A percentile compares a stretch with the other conserved stretches of the same genome.
These are phyloP conservation scores for Schoenoplectus tabernaemontani DNA, from an alignment of 202 grass and related monocot genomes.

Conservation along the genomic window DNA sequence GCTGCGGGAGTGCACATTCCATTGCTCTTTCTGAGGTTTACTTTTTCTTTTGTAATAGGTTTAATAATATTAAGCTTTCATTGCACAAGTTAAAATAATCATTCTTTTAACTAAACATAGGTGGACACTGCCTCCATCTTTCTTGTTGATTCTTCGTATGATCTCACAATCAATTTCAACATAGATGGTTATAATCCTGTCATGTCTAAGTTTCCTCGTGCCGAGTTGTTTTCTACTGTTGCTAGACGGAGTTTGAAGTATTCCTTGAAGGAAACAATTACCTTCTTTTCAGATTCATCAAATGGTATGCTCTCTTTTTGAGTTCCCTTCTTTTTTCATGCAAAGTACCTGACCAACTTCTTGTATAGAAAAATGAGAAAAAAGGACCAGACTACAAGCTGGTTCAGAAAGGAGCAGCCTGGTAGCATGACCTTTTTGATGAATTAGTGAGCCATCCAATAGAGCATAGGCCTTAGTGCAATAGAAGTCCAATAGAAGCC, in stretches of 20 bases:
- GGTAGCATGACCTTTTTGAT: not conserved
- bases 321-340: not conserved
- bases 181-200: constrained; percentile 65
- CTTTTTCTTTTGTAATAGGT: constrained; percentile 20
- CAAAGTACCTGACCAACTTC: not conserved
- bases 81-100: constrained; percentile 13
- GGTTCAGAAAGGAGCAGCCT: not conserved
- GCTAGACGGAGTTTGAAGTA: constrained; percentile 61
- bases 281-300: constrained; percentile 62
- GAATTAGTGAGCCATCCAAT: not conserved
- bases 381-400: not conserved
- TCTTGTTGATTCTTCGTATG: constrained; percentile 77
- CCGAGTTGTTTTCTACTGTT: constrained; percentile 65
- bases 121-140: constrained; percentile 63
- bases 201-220: constrained; percentile 61
- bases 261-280: constrained; percentile 60
- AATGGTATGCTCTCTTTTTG: constrained; percentile 39
- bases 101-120: constrained; percentile 35
- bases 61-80: constrained; percentile 14
- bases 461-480: not conserved
- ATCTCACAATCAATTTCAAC: constrained; percentile 74
- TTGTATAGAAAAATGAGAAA: constrained; percentile 7
- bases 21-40: constrained; percentile 70
- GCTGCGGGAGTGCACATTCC: constrained; percentile 50
- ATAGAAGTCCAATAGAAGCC: not conserved